Evolutionary conservation across 257 asterid genomes (phyloP).

Genomic region (Solanum stenotomum): DNA sequence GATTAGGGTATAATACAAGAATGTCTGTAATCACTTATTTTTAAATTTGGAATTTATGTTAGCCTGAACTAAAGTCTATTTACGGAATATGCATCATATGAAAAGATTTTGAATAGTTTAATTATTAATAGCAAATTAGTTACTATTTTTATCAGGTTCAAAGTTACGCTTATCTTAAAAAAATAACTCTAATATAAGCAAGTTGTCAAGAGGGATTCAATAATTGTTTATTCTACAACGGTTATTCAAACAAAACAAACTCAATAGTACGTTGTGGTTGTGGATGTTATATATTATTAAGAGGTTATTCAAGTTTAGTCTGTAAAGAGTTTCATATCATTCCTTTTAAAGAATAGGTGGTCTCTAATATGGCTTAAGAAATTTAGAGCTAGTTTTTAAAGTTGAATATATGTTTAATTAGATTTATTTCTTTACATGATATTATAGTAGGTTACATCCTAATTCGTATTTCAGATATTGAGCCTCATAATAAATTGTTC

Average conservation of each 20-base stretch:
- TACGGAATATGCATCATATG: not conserved
- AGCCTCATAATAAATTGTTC: not conserved
- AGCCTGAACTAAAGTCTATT: not conserved
- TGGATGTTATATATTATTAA: not conserved
- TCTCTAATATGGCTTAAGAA: not conserved
- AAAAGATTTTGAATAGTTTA: not conserved
- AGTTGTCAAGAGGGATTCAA: not conserved
- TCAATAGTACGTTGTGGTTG: not conserved
- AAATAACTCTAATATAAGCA: not conserved
- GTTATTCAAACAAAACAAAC: too few relatives aligned
- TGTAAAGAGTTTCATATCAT: not conserved
- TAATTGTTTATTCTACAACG: not conserved
- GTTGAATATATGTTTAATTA: not conserved
- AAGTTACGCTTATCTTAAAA: not conserved
- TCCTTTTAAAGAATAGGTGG: not conserved
- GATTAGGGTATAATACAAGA: not conserved
- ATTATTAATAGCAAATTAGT: not conserved
- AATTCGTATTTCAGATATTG: too few relatives aligned
- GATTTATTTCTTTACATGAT: not conserved
- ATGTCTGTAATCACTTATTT: not conserved
- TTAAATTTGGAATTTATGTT: not conserved
- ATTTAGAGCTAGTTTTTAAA: not conserved
- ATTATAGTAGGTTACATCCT: not conserved
- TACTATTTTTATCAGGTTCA: not conserved
- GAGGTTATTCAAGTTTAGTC: not conserved